Base-by-base conservation (phyloP, 1,284 basidiomycete genomes). In the Prillingera fragicola region DNA sequence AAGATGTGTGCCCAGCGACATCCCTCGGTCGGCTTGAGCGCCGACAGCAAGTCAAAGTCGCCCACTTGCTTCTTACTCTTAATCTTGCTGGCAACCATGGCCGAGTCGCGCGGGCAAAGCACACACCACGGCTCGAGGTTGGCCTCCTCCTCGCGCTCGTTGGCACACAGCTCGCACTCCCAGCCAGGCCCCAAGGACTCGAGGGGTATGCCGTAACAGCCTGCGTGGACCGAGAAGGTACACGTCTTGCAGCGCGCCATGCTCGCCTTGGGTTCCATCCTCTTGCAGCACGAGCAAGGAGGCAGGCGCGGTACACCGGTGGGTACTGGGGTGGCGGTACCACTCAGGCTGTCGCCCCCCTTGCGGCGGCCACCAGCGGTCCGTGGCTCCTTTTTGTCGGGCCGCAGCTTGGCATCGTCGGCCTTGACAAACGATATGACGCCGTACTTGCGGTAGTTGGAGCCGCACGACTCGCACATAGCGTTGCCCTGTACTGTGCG, bases 1-100 rank as follows among this genome's bases (percentile, higher is more conserved):
- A 96, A 69, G 17, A 91, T 75, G 65, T 98, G 94, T 1, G 83
- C 83, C 88, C 90, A 96, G 50, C 87, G 86, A 68, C 86, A 84
- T 21, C 87, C 85, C 72, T 97, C 94, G 0, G 92, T 96, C 5
- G 87, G 87, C 67, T 96, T 96, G 64, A 86, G 82, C 4, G 83
- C 85, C 31, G 88, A 83, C 28, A 96, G 74, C 57, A 84, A 83
- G 13, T 80, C 79, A 43, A 71, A 70, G 57, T 86, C 82, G 2
- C 77, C 60, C n/a, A 73, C 67, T 54, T 60, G 76, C 23, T 54
- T 57, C 33, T 73, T 65, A 19, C 48, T 35, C 48, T 59, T 60
- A 10, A 38, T 19, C 17, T 37, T 29, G 10, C 37, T 45, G 15
- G 41, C 34, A 4, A 27, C 38, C 12, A 60, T 35, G 2, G 45